Base-by-base conservation (phyloP, 2,329 filamentous ascomycete genomes). In the Ascocoryne sarcoides region DNA sequence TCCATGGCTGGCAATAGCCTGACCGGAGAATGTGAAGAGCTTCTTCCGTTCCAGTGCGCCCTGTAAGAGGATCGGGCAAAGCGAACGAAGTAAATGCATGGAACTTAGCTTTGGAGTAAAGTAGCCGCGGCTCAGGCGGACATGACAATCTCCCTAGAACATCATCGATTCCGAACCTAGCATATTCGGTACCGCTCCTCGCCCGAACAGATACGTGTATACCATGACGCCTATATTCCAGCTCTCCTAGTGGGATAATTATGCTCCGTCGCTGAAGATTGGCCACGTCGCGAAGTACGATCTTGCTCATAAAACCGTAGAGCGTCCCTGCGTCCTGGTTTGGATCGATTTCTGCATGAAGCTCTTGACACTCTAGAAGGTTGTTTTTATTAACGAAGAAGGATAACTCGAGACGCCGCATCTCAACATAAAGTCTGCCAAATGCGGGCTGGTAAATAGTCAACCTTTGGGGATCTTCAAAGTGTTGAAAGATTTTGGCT, bases 41-140 rank as follows among this genome's bases (percentile, higher is more conserved):
- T 54, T 82, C 76, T 50, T 84, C 79, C 0, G 67, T 70, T 0
- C 80, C 80, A 0, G 76, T 82, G 0, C 68, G 63, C 0, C 66
- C 60, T 0, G 77, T 82, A 0, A 84, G 62, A 0, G 63, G 58
- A 50, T 84, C 80, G 0, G 73, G 69, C 0, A 82, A 26, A 0
- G 69, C 50, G 33, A 23, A 39, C 16, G 42, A 44, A 14, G 42
- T 44, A 23, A 30, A 40, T 35, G 42, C 42, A 32, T 44, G 42
- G 20, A 38, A 29, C 15, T 41, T 32, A 16, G 42, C 42, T 41
- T 44, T 44, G 12, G 39, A 34, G 28, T 44, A 44, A 14, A 37
- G 32, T 26, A 41, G 19, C 9, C 36, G 39, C 5, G 42, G 38
- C 31, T 44, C 42, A 0, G 71, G 61, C 0, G 76, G 64, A 20